phyloP scores from a whole-genome alignment of 2,329 filamentous ascomycete genomes.

The Fusarium sp. region DNA sequence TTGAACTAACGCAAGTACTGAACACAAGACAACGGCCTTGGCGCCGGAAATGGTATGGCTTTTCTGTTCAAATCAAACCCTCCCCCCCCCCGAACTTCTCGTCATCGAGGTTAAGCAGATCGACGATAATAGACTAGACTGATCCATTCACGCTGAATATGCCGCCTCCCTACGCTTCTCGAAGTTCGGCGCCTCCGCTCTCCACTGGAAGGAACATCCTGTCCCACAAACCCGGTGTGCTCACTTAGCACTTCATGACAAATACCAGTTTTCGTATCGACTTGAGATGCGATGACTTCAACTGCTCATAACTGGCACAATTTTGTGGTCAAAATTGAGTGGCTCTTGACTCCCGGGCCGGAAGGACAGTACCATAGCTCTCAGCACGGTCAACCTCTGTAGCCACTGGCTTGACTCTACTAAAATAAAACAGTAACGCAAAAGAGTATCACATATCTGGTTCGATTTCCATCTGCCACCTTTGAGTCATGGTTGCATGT shows the following conservation, averaged over 20 bases:
- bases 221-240: conserved; percentile 1
- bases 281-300: neutral
- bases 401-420: conserved; percentile 1
- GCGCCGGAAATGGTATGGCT: conserved; percentile 13
- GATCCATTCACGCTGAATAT: neutral
- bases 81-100: neutral
- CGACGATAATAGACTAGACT: neutral
- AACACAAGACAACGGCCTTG: conserved; percentile 3
- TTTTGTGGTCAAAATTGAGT: conserved; percentile 1
- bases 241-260: conserved; percentile 13
- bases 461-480: neutral
- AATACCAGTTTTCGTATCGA: conserved; percentile 6
- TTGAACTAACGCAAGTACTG: conserved; percentile 7
- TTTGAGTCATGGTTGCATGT: neutral
- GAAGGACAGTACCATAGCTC: neutral
- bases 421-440: neutral
- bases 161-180: conserved; percentile 1
- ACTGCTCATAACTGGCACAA: neutral
- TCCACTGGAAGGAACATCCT: neutral
- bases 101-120: neutral
- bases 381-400: neutral
- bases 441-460: neutral
- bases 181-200: conserved; percentile 38
- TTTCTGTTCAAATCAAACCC: neutral
- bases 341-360: conserved; percentile 9